Evolutionary conservation across 1,284 basidiomycete genomes (phyloP), one percentile per base, ranked within the genome.

Genomic region (Fistulinella cinereoalba): DNA sequence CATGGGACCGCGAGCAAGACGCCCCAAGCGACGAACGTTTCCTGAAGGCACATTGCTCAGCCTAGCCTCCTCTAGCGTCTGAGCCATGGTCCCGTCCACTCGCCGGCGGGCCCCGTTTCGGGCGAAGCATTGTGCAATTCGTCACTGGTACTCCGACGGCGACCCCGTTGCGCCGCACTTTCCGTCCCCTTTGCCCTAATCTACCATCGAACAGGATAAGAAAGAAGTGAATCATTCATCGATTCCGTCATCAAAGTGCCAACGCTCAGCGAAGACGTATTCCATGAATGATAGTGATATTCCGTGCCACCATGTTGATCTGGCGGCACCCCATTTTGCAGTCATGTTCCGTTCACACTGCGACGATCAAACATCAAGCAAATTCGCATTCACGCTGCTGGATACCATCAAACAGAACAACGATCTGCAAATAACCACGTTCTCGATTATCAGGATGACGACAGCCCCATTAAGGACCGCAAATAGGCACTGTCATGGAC

Each of bases 1-100:
- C 41, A 28, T 25, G 15, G 18, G 29, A n/a, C n/a, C n/a, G n/a
- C n/a, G n/a, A n/a, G 27, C 15, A 12, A 6, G 10, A 6, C 3
- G 15, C 1, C 8, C 18, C 23, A 58, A 43, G 50, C 41, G 56
- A 52, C 56, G 21, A 47, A 62, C 57, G 57, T 62, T 57, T 13
- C 29, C 37, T 13, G 19, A 3, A 15, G 29, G 28, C 12, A 23
- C 13, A 11, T 24, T 21, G 34, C 34, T 33, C n/a, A 18, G 32
- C 28, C 5, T 31, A 5, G 28, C 5, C 28, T 13, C 15, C 28
- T n/a, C n/a, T n/a, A 33, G 15, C 15, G 32, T 15, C 18, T 33
- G 16, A 33, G 16, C 16, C 32, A n/a, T n/a, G n/a, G n/a, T n/a
- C 18, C 12, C n/a, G 18, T 16, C n/a, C 5, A 33, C n/a, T 3